Evolutionary conservation across 1,284 basidiomycete genomes (phyloP).

Genomic region (Sutorius eximius): DNA sequence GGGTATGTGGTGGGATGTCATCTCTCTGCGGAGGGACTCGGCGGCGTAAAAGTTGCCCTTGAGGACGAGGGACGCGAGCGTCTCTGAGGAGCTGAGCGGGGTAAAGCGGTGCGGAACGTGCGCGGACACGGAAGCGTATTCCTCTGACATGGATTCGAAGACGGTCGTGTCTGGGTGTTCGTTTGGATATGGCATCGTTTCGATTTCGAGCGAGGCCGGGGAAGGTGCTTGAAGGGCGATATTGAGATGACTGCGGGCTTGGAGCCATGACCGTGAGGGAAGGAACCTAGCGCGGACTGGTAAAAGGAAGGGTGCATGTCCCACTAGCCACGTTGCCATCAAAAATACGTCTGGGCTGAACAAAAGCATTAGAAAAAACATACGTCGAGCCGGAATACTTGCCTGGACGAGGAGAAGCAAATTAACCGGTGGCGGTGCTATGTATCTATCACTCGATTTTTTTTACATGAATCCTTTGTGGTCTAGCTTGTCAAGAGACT

Average conservation of each 20-base stretch:
- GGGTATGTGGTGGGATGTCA: slow-evolving; percentile 20
- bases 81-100: slow-evolving; percentile 28
- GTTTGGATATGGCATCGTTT: slow-evolving; percentile 31
- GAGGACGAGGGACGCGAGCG: slow-evolving; percentile 24
- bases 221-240: slow-evolving; percentile 28
- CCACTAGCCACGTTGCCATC: slow-evolving; percentile 30
- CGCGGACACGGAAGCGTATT: slow-evolving; percentile 22
- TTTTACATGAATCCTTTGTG: too few species aligned
- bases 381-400: not conserved
- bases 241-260: slow-evolving; percentile 23
- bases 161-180: slow-evolving; percentile 26
- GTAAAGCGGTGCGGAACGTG: slow-evolving; percentile 7
- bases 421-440: slow-evolving; percentile 10
- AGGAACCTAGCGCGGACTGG: slow-evolving; percentile 14
- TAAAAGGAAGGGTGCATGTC: slow-evolving; percentile 15
- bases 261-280: slow-evolving; percentile 17
- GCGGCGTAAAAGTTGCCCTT: slow-evolving; percentile 23
- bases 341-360: not conserved
- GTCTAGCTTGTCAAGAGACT: too few species aligned
- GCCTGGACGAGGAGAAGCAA: not conserved
- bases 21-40: slow-evolving; percentile 29
- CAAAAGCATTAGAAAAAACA: not conserved
- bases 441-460: too few species aligned
- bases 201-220: slow-evolving; percentile 32
- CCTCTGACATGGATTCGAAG: slow-evolving; percentile 29